Conservation (phyloP, 768 basidiomycete species). For the Serendipita sp. region DNA sequence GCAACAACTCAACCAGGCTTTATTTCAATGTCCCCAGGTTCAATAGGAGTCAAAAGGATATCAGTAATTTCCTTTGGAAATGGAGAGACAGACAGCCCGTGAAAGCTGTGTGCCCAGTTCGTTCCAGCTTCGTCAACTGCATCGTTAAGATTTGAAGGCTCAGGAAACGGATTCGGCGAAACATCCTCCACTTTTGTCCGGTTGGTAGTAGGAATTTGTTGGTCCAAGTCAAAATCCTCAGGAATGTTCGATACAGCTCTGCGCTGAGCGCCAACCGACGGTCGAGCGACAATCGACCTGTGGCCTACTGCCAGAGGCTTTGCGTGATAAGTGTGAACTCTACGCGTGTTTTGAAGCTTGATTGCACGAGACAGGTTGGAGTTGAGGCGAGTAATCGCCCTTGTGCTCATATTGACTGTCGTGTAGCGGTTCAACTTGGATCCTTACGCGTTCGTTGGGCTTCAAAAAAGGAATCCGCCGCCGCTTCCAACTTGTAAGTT, state of each 20-base stretch:
- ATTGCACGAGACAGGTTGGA: not conserved
- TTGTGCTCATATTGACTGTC: not conserved
- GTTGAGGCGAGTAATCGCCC: not conserved
- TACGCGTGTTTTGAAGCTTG: too few relatives aligned
- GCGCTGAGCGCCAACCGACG: not conserved
- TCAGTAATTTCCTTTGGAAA: constrained; percentile 65
- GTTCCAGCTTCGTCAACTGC: constrained; percentile 21
- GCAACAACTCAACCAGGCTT: constrained; percentile 53
- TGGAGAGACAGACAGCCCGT: constrained; percentile 60
- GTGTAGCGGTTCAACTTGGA: not conserved
- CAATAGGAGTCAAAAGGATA: constrained; percentile 55
- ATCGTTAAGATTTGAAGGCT: not conserved
- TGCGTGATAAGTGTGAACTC: too few relatives aligned
- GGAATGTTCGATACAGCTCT: not conserved
- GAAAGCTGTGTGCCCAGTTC: constrained; percentile 84
- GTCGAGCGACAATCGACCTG: not conserved
- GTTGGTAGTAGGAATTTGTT: not conserved
- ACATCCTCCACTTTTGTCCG: not conserved
- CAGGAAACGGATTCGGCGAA: not conserved
- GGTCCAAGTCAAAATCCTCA: constrained; percentile 4
- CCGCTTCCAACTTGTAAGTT: too few relatives aligned
- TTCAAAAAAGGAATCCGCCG: too few relatives aligned
- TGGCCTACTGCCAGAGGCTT: not conserved
- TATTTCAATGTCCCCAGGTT: constrained; percentile 72
- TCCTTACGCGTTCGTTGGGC: too few relatives aligned